Base-by-base conservation (phyloP, 306 rosid species). In the Adenanthera pavonina region DNA sequence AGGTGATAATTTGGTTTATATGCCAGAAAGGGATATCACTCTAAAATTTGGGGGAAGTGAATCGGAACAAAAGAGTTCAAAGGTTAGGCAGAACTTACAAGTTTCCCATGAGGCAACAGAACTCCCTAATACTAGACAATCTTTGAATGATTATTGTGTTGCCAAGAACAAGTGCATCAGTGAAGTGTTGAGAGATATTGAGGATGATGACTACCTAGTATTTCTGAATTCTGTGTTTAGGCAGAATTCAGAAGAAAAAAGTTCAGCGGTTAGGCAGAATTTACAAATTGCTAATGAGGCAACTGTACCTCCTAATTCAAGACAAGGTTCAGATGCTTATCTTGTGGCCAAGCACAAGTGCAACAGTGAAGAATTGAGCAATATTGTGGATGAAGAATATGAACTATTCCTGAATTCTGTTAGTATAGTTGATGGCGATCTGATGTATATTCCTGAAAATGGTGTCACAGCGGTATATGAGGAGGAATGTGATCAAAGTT, bases 331-430 rank as follows among this genome's bases (percentile, higher is more conserved):
- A 43, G 33, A 3, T 67, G 48, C 9, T 17, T 67, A 13, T 41
- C 49, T 17, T 38, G 33, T 17, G 51, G 49, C 51, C 16, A 67
- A 40, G 34, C 52, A 40, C 53, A 43, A 10, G 53, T 68, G 53
- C 53, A 19, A 68, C 8, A 4, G 15, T 30, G 48, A 68, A 7
- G 41, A 3, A 41, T 44, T 38, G 49, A 16, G 44, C 47, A 76
- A 61, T 7, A 36, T 19, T 66, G 86, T 68, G 53, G 73, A 86
- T 77, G 83, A 80, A 65, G 82, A 69, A 80, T 87, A 89, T 59
- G 30, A 10, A 74, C 49, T 0, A 64, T 78, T 68, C 78, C 81
- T 88, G 70, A 64, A 77, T 79, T 40, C 16, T 38, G 1, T 16
- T 71, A 8, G 30, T 41, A 54, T 15, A 30, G 53, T 53, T 53